Base-by-base conservation (phyloP, 2,329 filamentous ascomycete species). In the Phyllosticta citriasiana region DNA sequence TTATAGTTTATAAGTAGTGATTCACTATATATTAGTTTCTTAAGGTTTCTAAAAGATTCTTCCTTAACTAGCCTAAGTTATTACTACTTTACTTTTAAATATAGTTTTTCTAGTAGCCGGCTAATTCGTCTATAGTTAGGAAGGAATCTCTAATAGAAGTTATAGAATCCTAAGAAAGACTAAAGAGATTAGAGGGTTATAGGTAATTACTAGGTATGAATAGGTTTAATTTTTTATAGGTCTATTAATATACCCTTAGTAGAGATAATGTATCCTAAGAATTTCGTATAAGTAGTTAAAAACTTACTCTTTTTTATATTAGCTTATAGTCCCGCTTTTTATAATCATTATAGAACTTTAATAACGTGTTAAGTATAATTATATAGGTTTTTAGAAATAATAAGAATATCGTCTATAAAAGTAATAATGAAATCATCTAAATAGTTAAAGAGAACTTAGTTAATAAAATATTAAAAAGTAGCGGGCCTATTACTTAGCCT, bases 401-500 rank as follows among this genome's bases (percentile, higher is more conserved):
- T 64, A 55, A 66, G 40, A n/a, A 66, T 63, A 60, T 66, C 62
- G 57, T 65, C 53, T 63, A 65, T 30, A 50, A 65, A 67, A 9
- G 58, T 33, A 25, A 62, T 65, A 64, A 53, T 60, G 50, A 64
- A 61, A n/a, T 62, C 62, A 60, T 22, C 65, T 33, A 24, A 66
- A 10, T 22, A 22, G 19, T 22, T 22, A 22, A 22, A 22, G 19
- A 22, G 19, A 22, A 22, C 19, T 22, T 22, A 22, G 19, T 22
- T 22, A 22, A 22, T 22, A 22, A 22, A 22, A 22, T 22, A 22
- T 22, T 22, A 22, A 22, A 22, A 22, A 22, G 19, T 22, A 22
- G 19, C 2, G 2, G 19, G 19, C 19, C 19, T 22, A 22, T 22
- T 22, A 22, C 19, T 22, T 22, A 22, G 19, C 19, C 19, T 22